Evolutionary conservation across 2,329 filamentous ascomycete genomes (phyloP), one percentile per base, ranked within the genome.

Genomic region (Colletotrichum brevisporum): DNA sequence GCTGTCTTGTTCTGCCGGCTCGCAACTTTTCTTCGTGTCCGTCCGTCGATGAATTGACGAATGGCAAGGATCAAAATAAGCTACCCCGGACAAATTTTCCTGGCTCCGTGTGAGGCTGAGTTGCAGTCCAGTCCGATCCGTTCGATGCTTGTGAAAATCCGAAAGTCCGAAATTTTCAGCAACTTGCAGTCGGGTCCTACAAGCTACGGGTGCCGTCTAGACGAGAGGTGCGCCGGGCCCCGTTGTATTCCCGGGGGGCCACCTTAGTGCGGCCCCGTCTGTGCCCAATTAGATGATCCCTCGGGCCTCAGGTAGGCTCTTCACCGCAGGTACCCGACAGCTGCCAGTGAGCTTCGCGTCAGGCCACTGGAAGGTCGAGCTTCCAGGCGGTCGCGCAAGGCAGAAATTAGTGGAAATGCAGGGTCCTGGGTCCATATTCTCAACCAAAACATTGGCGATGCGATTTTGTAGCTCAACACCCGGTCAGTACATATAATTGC

Each of bases 361-460:
- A 71, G 60, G 24, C 67, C 69, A 70, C 57, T 66, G 69, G 53
- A 24, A 62, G 58, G 15, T 53, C 39, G 52, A 66, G 50, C 39
- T 61, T 61, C 55, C 60, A 51, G 66, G 69, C 69, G 69, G 69
- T 71, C 45, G 57, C 69, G 52, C 48, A 57, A 41, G 69, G 69
- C 69, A 71, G 69, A 71, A 71, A 66, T 43, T 39, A 18, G 51
- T 55, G 24, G 60, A 65, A 26, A 60, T 66, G 62, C 66, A 69
- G 69, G 69, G 69, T 70, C 69, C 50, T 45, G 45, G 54, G 63
- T 53, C 58, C 54, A 59, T 57, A 31, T 53, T 47, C 61, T 61
- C 66, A 69, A 66, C 66, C 66, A 67, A 71, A 71, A 67, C 61
- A 68, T 47, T 68, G 39, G 56, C 60, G 60, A 50, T 65, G 65